Conservation (phyloP, 306 rosid species). For the Leucaena leucocephala region DNA sequence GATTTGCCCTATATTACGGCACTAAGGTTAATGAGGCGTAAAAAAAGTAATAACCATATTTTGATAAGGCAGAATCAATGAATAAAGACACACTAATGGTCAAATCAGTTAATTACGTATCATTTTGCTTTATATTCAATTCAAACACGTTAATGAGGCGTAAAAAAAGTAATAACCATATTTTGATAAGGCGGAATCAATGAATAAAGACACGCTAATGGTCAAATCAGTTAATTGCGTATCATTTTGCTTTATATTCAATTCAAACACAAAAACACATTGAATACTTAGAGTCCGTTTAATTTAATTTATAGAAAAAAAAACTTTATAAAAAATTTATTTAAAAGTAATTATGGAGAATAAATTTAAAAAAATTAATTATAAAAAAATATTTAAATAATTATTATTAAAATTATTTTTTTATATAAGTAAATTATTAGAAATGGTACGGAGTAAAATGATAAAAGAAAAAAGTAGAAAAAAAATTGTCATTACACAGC, state of each 20-base stretch:
- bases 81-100: conserved; percentile 39
- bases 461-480: too few species aligned
- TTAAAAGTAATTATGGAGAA: too few species aligned
- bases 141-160: too few species aligned
- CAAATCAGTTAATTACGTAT: conserved; percentile 47
- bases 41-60: background rate
- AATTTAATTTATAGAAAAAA: too few species aligned
- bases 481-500: too few species aligned
- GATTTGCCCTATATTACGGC: conserved; percentile 29
- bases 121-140: background rate
- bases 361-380: too few species aligned
- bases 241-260: conserved; percentile 19
- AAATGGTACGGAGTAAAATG: too few species aligned
- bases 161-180: background rate
- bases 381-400: too few species aligned
- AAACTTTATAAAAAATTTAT: too few species aligned
- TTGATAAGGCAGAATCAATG: conserved; percentile 28
- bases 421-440: too few species aligned
- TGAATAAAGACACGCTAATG: conserved; percentile 36
- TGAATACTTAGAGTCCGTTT: background rate
- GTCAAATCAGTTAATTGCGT: conserved; percentile 49
- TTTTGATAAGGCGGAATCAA: conserved; percentile 28
- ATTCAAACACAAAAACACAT: conserved; percentile 25
- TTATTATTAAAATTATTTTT: too few species aligned
- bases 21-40: background rate